Evolutionary conservation across 2,329 filamentous ascomycete genomes (phyloP), one percentile per base, ranked within the genome.

Genomic region (Botrytis pseudocinerea): DNA sequence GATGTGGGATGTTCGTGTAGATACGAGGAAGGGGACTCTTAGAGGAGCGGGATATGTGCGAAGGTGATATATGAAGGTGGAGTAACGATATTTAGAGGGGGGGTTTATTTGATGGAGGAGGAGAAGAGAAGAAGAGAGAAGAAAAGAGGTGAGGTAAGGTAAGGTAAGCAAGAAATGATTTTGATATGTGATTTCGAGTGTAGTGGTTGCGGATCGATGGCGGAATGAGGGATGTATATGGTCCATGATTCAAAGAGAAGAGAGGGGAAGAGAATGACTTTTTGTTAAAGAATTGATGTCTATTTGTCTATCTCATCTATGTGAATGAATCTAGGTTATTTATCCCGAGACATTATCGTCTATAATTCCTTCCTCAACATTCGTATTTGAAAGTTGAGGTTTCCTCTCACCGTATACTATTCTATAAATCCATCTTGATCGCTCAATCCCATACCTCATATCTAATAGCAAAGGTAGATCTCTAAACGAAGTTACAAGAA

Each of bases 401-500:
- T 42, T 16, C 32, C 22, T 28, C 10, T 40, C 32, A 2, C 35
- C 64, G 46, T 1, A 54, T 68, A 35, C 46, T 28, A 9, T 40
- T 22, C 9, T 25, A 51, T 51, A 2, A 16, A 40, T 68, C 9
- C 10, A 32, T 6, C 10, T 18, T n/a, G 1, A 10, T 35, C 1
- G n/a, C 38, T 22, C 25, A 40, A 40, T n/a, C 20, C 18, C 25
- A 20, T 9, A 0, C 1, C 44, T 71, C 38, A 40, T 42, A 38
- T 59, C 54, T 66, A 35, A 28, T 18, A 65, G 62, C 28, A 74
- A 42, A 32, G 74, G 73, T 25, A 69, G 32, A 6, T 75, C 72
- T 60, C 75, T 72, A 28, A 76, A 77, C 18, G 76, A 74, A 35
- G 75, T 73, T 22, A 79, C 44, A 59, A 78, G 74, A 2, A 74